Evolutionary conservation across 2,329 filamentous ascomycete species (phyloP), one percentile per base, ranked within the genome.

Genomic region (Xylariaceae sp.): DNA sequence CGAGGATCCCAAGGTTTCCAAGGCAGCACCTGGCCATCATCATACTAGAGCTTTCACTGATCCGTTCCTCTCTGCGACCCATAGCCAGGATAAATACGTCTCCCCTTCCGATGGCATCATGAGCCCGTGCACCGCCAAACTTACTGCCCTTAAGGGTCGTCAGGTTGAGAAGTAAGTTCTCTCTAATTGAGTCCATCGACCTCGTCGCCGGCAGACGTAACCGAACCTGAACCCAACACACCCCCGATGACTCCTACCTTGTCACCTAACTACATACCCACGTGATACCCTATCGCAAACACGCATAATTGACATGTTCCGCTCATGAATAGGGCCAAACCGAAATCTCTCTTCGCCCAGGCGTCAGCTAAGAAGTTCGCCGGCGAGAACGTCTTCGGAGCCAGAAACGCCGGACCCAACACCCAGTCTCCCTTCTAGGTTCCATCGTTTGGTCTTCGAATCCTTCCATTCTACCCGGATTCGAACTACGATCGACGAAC

Each of bases 61-160:
- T 30, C 23, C 23, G 23, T 30, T 30, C 23, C 23, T 30, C 23
- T 30, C 23, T 30, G 23, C 23, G 23, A 30, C 47, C 51, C 50
- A 55, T 61, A 71, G 76, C 66, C 23, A 30, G 76, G 77, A 55
- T 69, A 77, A 82, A 66, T 93, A 92, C 76, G 80, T 92, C 73
- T 92, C 88, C 15, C 90, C 90, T 2, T 92, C 89, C n/a, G 90
- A 95, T 75, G 86, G 85, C 75, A 92, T 95, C 78, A 89, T 92
- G 86, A 92, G 88, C 68, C 90, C 90, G 42, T 92, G 89, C 75
- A 89, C 87, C 15, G 87, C 89, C 74, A 94, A 94, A 81, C 83
- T 94, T 69, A 88, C 82, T 64, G 87, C 88, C 47, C 85, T 92
- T 74, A 88, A 89, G 76, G 89, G 84, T 77, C 92, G 91, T 79